Base-by-base conservation (phyloP, 495 filamentous ascomycete species). In the Barbatosphaeria neglecta region DNA sequence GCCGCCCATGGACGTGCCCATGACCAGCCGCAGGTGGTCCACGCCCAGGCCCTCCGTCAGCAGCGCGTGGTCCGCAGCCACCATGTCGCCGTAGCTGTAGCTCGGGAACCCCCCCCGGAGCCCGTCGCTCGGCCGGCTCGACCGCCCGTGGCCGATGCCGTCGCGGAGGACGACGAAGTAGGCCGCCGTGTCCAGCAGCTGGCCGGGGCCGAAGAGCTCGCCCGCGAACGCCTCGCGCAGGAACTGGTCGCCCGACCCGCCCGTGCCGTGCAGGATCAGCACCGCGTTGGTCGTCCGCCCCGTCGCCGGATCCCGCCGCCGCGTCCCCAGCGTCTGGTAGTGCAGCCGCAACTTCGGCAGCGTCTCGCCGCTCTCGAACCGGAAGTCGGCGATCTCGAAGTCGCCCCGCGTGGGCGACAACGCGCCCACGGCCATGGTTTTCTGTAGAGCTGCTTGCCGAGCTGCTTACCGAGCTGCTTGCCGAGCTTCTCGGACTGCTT, bases 1-100 rank as follows among this genome's bases (percentile, higher is more conserved):
- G n/a, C 45, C 45, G 35, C 45, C 45, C 45, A 46, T 46, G 45
- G 45, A 46, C 2, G 45, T 46, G 33, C 45, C 45, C 45, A 40
- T 46, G 22, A 46, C 45, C 7, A 46, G 45, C 20, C 45, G 45
- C 22, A 46, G 45, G 45, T 46, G 45, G 45, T 46, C 23, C 1
- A 46, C 45, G 15, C 45, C 45, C 35, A 46, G 35, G 2, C 45
- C 45, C 15, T 28, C 7, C 2, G 45, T 46, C 3, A 46, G 45
- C 3, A 40, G 20, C 8, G 37, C 15, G 35, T 46, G 45, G 45
- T 46, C 45, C 10, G 45, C 45, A n/a, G 35, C 35, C 20, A 46
- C 37, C 45, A 46, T 46, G 45, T 46, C 45, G 10, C 35, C 17
- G 45, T 46, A 46, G 20, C 45, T 37, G 22, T 46, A 46, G 20